These are phyloP conservation scores for Trebouxiophyceae sp. DNA, from an alignment of 163 green algal genomes.

Conservation along the genomic window DNA sequence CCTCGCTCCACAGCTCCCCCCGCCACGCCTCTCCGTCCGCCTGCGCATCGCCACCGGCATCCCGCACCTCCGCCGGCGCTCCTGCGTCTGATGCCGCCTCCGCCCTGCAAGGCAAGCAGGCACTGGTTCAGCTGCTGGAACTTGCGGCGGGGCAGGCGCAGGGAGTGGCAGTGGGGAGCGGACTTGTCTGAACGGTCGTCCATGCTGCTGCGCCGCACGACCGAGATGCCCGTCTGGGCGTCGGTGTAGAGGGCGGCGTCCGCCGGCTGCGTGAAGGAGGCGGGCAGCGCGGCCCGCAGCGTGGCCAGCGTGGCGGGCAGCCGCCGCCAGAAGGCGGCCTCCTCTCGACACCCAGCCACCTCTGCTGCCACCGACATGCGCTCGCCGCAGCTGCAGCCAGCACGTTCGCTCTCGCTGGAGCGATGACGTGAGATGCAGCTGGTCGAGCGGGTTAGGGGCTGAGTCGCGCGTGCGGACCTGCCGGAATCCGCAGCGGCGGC, in stretches of 20 bases:
- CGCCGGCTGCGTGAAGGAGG: neutral
- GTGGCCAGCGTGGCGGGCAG: conserved; percentile 52
- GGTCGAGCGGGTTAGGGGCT: neutral
- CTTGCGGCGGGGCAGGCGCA: too few relatives aligned
- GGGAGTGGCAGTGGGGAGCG: too few relatives aligned
- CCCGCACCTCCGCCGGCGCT: too few relatives aligned
- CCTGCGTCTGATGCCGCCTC: too few relatives aligned
- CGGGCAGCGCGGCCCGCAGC: neutral
- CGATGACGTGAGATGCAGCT: neutral
- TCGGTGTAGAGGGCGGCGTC: neutral
- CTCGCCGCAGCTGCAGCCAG: conserved; percentile 6
- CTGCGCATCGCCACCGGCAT: too few relatives aligned
- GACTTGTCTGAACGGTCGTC: too few relatives aligned
- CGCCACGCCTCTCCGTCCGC: conserved; percentile 29
- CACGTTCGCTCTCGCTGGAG: neutral
- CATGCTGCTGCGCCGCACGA: too few relatives aligned
- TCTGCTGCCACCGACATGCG: conserved; percentile 54
- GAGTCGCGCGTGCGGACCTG: neutral
- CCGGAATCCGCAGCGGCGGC: conserved; percentile 1
- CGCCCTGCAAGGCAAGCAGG: too few relatives aligned
- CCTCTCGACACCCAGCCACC: conserved; percentile 33
- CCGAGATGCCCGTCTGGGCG: conserved; percentile 3
- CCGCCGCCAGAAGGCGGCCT: conserved; percentile 55
- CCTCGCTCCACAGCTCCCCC: conserved; percentile 16
- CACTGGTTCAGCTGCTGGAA: too few relatives aligned